phyloP scores from a whole-genome alignment of 1,139 yeast species.

The Geotrichum bryndzae region DNA sequence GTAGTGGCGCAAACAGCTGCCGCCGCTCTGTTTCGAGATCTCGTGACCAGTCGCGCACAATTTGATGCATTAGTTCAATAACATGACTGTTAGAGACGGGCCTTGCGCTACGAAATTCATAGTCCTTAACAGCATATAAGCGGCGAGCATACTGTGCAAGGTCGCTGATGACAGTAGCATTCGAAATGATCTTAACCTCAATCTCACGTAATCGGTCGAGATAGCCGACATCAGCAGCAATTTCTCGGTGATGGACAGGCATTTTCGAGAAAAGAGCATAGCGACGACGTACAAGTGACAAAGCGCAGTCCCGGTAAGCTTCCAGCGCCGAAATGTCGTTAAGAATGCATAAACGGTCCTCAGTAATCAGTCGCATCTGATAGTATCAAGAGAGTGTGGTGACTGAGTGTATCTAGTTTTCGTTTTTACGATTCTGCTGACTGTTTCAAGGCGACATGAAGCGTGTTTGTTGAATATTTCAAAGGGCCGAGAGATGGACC shows the following conservation, averaged over 20 bases:
- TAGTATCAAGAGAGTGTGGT: background rate
- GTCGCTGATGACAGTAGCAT: conserved; percentile 43
- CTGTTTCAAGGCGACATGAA: background rate
- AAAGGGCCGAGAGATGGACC: background rate
- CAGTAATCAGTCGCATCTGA: conserved; percentile 5
- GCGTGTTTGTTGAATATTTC: background rate
- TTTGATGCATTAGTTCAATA: conserved; percentile 67
- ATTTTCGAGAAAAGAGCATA: conserved; percentile 44
- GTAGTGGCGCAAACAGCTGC: conserved; percentile 50
- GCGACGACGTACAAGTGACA: conserved; percentile 44
- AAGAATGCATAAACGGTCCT: conserved; percentile 38
- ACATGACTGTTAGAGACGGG: conserved; percentile 45
- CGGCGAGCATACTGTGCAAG: conserved; percentile 42
- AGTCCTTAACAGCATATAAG: conserved; percentile 41
- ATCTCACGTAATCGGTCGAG: conserved; percentile 44
- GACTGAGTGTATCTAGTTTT: background rate
- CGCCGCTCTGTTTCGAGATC: conserved; percentile 44
- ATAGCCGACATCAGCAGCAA: conserved; percentile 53
- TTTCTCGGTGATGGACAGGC: conserved; percentile 51
- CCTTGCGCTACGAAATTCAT: conserved; percentile 36
- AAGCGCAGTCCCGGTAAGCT: conserved; percentile 41
- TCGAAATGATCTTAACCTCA: conserved; percentile 42
- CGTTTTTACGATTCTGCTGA: background rate
- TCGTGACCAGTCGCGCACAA: conserved; percentile 64
- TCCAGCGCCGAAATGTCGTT: conserved; percentile 47